Percentiles rank a stretch among this genome's conserved stretches.
phyloP scores from a whole-genome alignment of 2,329 filamentous ascomycete species.

The Bisporella sp. region DNA sequence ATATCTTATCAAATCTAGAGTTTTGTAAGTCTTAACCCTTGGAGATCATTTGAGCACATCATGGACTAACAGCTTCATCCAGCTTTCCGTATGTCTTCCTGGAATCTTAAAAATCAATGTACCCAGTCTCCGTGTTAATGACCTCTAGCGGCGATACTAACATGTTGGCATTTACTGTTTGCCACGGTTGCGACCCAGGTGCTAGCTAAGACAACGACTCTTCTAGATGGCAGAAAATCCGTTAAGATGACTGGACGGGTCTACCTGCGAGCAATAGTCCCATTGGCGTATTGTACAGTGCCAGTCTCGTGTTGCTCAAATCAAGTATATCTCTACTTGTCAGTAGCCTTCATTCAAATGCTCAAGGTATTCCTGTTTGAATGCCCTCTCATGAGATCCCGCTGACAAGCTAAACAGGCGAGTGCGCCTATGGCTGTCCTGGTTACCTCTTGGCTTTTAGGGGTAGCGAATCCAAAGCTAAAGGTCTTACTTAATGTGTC shows the following conservation, averaged over 20 bases:
- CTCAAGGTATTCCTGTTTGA: constrained; percentile 58
- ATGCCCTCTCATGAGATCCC: neutral
- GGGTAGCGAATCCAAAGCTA: constrained; percentile 73
- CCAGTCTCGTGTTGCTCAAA: constrained; percentile 93
- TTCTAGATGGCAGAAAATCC: constrained; percentile 86
- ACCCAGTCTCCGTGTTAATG: neutral
- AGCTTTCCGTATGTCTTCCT: constrained; percentile 10
- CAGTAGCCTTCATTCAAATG: constrained; percentile 96
- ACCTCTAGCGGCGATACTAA: constrained; percentile 62
- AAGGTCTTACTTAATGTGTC: constrained; percentile 86
- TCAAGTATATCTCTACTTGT: constrained; percentile 87
- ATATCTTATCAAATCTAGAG: too few relatives aligned
- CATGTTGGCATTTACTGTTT: constrained; percentile 89
- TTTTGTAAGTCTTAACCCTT: too few relatives aligned
- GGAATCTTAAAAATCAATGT: neutral
- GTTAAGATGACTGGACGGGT: constrained; percentile 96
- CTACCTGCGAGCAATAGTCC: constrained; percentile 85
- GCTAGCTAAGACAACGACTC: constrained; percentile 76
- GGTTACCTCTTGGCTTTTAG: constrained; percentile 78
- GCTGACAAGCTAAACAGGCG: constrained; percentile 46
- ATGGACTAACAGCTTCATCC: neutral
- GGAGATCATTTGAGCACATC: too few relatives aligned
- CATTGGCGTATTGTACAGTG: constrained; percentile 92
- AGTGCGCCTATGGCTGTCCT: constrained; percentile 90
- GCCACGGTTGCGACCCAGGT: constrained; percentile 89